Evolutionary conservation across 805 yeast genomes (phyloP), one percentile per base, ranked within the genome.

Genomic region (Hanseniaspora valbyensis): DNA sequence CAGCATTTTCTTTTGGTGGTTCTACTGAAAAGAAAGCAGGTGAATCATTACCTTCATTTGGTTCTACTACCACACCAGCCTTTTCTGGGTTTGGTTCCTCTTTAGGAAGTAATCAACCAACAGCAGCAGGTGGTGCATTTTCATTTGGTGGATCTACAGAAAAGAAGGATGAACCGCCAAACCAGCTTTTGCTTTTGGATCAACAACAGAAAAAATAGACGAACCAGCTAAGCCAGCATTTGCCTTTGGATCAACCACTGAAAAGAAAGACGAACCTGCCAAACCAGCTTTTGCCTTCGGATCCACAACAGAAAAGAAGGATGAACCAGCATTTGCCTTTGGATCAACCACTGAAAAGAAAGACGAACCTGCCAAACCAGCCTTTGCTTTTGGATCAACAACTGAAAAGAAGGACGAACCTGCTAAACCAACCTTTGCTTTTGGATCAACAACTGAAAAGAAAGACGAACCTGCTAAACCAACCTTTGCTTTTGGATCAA

Each of bases 151-250:
- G 55, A 19, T 44, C 53, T 12, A 21, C 55, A 8, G 44, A 38
- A 26, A 49, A 49, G 34, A 49, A 41, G 18, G 50, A 24, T n/a
- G 42, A 25, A 34, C 39, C 49, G 48, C 37, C 26, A 54, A 52
- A 39, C 53, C 50, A 45, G 50, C 37, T n/a, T 45, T 44, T 37
- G 41, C 55, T 4, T 46, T 55, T 34, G 59, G 57, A 2, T 43
- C 56, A 29, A 16, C 50, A 32, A 42, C 52, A 30, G 52, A 44
- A 50, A 51, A 32, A 16, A 43, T n/a, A 26, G 22, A 25, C 3
- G 38, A 34, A 14, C 19, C 45, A 16, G 34, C 56, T n/a, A 54
- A 54, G 21, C 54, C 56, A n/a, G 52, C 56, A 5, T 58, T 57
- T 52, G 42, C 39, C 14, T 52, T 56, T 50, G 57, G 58, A 19